Percentiles rank a stretch among this genome's conserved stretches.
Conservation (phyloP, 768 basidiomycete genomes). For the Boletus bicolor region DNA sequence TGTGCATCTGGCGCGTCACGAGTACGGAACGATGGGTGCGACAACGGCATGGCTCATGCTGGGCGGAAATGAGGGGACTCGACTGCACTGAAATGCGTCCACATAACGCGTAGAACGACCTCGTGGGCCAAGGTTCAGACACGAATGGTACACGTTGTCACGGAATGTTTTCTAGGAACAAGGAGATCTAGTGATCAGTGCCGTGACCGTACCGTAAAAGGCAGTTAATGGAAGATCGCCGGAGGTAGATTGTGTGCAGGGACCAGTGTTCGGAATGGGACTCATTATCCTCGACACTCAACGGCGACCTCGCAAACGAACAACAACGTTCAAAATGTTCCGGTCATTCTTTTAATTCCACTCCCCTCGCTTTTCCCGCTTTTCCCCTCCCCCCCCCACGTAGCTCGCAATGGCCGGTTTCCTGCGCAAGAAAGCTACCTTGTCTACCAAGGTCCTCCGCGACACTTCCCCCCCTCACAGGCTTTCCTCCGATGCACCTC, state of each 20-base stretch:
- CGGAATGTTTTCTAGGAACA: slow-evolving; percentile 9
- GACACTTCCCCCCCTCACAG: background rate
- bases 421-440: slow-evolving; percentile 49
- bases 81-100: too few relatives aligned
- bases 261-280: background rate
- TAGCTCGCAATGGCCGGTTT: slow-evolving; percentile 47
- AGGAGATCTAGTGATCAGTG: background rate
- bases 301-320: slow-evolving; percentile 1
- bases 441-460: slow-evolving; percentile 1
- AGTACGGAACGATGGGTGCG: slow-evolving; percentile 11
- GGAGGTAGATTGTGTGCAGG: slow-evolving; percentile 9
- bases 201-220: slow-evolving; percentile 13
- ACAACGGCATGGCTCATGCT: slow-evolving; percentile 9
- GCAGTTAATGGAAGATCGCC: slow-evolving; percentile 21
- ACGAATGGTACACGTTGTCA: background rate
- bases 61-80: slow-evolving; percentile 17
- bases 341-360: slow-evolving; percentile 12
- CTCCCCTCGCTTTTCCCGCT: background rate
- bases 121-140: too few relatives aligned
- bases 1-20: slow-evolving; percentile 15
- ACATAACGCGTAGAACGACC: too few relatives aligned
- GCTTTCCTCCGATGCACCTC: slow-evolving; percentile 19
- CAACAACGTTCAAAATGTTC: background rate
- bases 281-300: slow-evolving; percentile 1
- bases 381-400: background rate